Base-by-base conservation (phyloP, 2,329 filamentous ascomycete genomes). In the Penicillium italicum region DNA sequence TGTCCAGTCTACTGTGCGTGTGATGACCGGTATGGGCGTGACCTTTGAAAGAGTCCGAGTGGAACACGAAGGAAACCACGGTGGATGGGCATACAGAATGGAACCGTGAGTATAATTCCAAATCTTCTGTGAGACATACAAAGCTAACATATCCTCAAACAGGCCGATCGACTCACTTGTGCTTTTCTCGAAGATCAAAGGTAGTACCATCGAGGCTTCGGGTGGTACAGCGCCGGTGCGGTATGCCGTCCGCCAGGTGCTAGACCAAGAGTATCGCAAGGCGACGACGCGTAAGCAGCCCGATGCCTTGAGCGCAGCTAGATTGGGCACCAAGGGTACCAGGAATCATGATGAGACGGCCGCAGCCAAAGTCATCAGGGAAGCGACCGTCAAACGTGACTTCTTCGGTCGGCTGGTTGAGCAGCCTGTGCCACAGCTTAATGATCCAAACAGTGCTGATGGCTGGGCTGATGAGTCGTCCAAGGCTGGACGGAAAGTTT, bases 181-280 rank as follows among this genome's bases (percentile, higher is more conserved):
- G 1, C 82, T 82, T 0, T 97, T 90, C 64, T 71, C 72, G 10
- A 76, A 75, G 57, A 62, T 59, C 8, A 70, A 68, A 54, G 66
- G 66, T 20, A 67, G 62, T n/a, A 59, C 80, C 2, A 77, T 84
- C 4, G 76, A 69, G 3, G 69, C 80, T 4, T 66, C 79, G 2
- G 76, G 83, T 16, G 82, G 83, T 2, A 82, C 84, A 10, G 85
- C 85, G 0, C 91, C 90, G 0, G 90, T 90, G 0, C 85, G 94
- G n/a, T 99, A 91, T 68, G 93, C 93, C 1, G 88, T 99, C 6
- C 86, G 94, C 22, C 93, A 97, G 72, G 92, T 97, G 9, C 81
- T 99, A 1, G 91, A 96, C 67, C 90, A 94, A 70, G 93, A 97
- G 72, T 89, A 93, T 65, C 85, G 84, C 57, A 90, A 88, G 67